Evolutionary conservation across 305 asterid species (phyloP).

Genomic region (Fraxinus paxiana): DNA sequence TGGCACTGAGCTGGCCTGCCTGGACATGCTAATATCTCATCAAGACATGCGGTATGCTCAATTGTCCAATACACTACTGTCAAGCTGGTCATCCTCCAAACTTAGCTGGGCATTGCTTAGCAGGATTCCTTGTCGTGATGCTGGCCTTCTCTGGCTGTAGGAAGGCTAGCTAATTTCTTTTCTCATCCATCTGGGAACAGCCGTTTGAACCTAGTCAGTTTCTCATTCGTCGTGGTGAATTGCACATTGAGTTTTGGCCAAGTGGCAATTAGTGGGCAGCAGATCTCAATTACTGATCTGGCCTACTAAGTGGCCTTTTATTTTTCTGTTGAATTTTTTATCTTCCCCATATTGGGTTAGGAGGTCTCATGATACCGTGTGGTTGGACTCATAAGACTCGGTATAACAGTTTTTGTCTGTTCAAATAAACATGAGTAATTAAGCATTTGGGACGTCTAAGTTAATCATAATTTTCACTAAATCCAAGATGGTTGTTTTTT

Average conservation of each 20-base stretch:
- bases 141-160: neutral
- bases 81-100: neutral
- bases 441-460: neutral
- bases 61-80: neutral
- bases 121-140: neutral
- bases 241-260: neutral
- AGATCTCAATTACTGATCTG: neutral
- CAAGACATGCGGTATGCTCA: neutral
- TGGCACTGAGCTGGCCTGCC: neutral
- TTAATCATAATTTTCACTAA: neutral
- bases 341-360: neutral
- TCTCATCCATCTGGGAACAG: neutral
- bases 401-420: neutral
- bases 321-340: neutral
- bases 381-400: neutral
- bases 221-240: neutral
- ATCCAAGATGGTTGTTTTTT: constrained; percentile 6
- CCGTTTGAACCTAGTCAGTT: neutral
- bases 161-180: neutral
- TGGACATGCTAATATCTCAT: neutral
- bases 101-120: neutral
- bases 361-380: neutral
- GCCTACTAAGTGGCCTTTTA: neutral
- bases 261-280: neutral
- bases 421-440: neutral